Percentiles rank a stretch among this genome's conserved stretches.
Conservation (phyloP, 768 basidiomycete genomes). For the Mrakia frigida region DNA sequence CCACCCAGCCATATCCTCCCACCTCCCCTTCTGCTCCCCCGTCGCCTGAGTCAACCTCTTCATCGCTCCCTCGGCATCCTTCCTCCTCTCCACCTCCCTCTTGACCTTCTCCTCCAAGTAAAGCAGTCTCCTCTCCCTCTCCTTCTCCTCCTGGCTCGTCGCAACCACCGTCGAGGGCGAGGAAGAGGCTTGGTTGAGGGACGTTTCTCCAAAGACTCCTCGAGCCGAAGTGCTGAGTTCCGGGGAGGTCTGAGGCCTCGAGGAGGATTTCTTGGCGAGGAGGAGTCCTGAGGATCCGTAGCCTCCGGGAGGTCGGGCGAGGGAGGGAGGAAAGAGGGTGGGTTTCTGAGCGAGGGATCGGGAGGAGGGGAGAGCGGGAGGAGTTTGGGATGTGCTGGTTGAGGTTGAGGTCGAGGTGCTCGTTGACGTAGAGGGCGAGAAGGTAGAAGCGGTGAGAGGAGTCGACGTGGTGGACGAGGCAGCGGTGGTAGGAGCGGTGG, state of each 20-base stretch:
- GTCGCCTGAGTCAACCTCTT: neutral
- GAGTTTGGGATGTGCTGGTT: neutral
- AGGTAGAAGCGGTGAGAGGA: neutral
- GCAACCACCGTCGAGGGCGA: neutral
- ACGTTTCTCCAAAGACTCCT: neutral
- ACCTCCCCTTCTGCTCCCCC: constrained; percentile 6
- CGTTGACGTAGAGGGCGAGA: too few relatives aligned
- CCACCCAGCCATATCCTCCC: constrained; percentile 24
- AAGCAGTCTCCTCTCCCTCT: neutral
- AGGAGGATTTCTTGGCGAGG: neutral
- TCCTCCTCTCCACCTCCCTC: constrained; percentile 5
- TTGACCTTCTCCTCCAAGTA: constrained; percentile 3
- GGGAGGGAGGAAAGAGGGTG: neutral
- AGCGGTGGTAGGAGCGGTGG: neutral
- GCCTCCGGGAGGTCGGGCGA: neutral
- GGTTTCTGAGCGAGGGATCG: neutral
- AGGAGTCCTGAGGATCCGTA: neutral
- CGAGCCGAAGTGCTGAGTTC: neutral
- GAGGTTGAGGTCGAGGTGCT: neutral
- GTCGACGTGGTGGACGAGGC: neutral
- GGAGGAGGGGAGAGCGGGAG: neutral
- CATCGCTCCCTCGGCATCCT: neutral
- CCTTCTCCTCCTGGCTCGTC: neutral
- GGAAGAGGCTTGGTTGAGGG: neutral
- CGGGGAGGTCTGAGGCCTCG: neutral